Conservation (phyloP, 805 yeast genomes). For the Wickerhamomyces xylosicus region DNA sequence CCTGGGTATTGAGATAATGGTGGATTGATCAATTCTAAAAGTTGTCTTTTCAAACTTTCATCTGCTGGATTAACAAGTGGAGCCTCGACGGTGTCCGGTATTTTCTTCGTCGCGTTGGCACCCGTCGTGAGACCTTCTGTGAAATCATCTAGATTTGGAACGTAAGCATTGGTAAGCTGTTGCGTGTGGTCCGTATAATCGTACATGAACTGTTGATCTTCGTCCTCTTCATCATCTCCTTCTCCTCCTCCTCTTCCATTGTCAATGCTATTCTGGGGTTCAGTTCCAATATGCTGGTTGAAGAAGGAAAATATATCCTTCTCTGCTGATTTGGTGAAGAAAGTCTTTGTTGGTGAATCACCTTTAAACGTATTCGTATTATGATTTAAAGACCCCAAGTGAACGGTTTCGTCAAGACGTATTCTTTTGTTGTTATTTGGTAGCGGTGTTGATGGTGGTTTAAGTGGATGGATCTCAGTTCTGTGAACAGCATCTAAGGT, state of each 20-base stretch:
- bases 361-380: too few species aligned
- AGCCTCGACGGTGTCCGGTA: slow-evolving; percentile 4
- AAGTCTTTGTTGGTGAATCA: slow-evolving; percentile 70
- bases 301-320: slow-evolving; percentile 71
- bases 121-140: slow-evolving; percentile 19
- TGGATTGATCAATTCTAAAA: slow-evolving; percentile 29
- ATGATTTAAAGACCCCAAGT: slow-evolving; percentile 3
- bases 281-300: slow-evolving; percentile 46
- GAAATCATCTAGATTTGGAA: slow-evolving; percentile 21
- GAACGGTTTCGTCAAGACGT: slow-evolving; percentile 15
- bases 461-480: not conserved
- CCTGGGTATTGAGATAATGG: slow-evolving; percentile 24
- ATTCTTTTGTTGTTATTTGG: not conserved
- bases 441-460: not conserved
- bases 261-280: slow-evolving; percentile 27
- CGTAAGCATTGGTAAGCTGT: slow-evolving; percentile 3
- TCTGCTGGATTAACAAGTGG: slow-evolving; percentile 36
- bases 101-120: not conserved
- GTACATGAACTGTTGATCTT: slow-evolving; percentile 14
- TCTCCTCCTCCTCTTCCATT: slow-evolving; percentile 10
- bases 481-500: too few species aligned
- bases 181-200: slow-evolving; percentile 28
- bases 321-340: slow-evolving; percentile 64
- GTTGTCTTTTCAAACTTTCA: slow-evolving; percentile 24
- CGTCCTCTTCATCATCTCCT: slow-evolving; percentile 8